Base-by-base conservation (phyloP, 495 filamentous ascomycete species). In the Hypoxylon subgilvum region DNA sequence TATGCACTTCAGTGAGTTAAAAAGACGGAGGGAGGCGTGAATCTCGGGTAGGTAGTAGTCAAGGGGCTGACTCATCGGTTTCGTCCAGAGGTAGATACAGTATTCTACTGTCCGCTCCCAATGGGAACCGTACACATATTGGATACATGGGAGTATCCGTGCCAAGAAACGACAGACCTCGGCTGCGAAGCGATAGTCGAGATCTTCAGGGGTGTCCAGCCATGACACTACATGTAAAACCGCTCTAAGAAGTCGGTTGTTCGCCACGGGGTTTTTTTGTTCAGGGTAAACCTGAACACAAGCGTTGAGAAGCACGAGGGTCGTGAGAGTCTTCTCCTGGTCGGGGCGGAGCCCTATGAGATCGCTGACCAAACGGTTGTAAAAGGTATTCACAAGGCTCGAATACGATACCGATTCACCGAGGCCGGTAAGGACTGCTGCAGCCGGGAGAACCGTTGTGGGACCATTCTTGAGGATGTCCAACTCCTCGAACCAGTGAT, bases 231-330 rank as follows among this genome's bases (percentile, higher is more conserved):
- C 72, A 59, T 92, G 85, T 69, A 91, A 90, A 23, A 92, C 81
- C 18, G 92, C 85, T 66, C 96, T 91, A 2, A 97, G 85, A 27
- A 91, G 63, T 27, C 92, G 82, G 64, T 93, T 91, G 22, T 88
- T 88, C 12, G 90, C 88, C 40, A 96, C 79, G 4, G 77, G 78
- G 9, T 80, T 45, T 31, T 75, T 65, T 8, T 67, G 70, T 0
- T 55, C 40, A 22, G 79, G 73, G 49, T 78, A 84, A 35, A 81
- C 67, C 16, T 61, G 63, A 41, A 75, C 57, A 47, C 73, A 74
- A 21, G 70, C 48, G 43, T 80, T 77, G n/a, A 82, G 67, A 4
- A 82, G 64, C 6, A 78, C 72, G 3, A 82, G 52, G 0, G 57
- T 66, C 0, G 59, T 52, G 27, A 82, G 62, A 1, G 74, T 76